Conservation (phyloP, 805 yeast species). For the Kodamaea leandrae region DNA sequence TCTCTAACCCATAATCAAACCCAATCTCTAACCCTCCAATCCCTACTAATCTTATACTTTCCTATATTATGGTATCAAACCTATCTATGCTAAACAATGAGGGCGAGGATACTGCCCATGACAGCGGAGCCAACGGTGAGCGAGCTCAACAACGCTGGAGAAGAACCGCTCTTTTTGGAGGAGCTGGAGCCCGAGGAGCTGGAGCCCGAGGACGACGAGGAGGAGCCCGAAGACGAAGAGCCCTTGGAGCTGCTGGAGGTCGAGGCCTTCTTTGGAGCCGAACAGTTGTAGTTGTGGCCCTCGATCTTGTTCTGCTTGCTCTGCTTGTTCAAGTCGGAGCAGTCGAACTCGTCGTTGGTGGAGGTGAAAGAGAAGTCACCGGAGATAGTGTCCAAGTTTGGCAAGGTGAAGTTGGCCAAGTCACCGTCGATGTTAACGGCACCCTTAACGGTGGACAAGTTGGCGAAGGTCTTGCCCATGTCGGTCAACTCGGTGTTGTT, state of each 20-base stretch:
- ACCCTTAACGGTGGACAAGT: conserved; percentile 37
- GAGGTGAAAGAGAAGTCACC: conserved; percentile 40
- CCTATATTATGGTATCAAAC: too few relatives aligned
- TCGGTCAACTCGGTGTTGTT: conserved; percentile 40
- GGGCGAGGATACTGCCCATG: conserved; percentile 28
- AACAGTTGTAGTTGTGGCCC: conserved; percentile 45
- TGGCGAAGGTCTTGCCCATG: conserved; percentile 26
- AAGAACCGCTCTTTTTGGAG: conserved; percentile 15
- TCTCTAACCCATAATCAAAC: too few relatives aligned
- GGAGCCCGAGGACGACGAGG: conserved; percentile 16
- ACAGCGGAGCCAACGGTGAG: conserved; percentile 22
- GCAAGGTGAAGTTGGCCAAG: conserved; percentile 39
- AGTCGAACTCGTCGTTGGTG: conserved; percentile 37
- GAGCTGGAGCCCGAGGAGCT: conserved; percentile 19
- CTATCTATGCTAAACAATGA: conserved; percentile 21
- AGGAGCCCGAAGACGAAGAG: conserved; percentile 12
- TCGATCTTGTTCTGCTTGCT: conserved; percentile 31
- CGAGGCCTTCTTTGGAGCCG: conserved; percentile 28
- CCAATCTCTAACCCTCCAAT: too few relatives aligned
- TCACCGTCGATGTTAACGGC: conserved; percentile 39
- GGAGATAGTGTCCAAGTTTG: conserved; percentile 35
- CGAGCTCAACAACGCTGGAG: conserved; percentile 11
- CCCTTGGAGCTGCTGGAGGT: conserved; percentile 15
- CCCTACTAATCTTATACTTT: too few relatives aligned
- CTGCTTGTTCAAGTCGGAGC: conserved; percentile 34